Evolutionary conservation across 257 asterid genomes (phyloP), one percentile per base, ranked within the genome.

Genomic region (Scutellaria galericulata): DNA sequence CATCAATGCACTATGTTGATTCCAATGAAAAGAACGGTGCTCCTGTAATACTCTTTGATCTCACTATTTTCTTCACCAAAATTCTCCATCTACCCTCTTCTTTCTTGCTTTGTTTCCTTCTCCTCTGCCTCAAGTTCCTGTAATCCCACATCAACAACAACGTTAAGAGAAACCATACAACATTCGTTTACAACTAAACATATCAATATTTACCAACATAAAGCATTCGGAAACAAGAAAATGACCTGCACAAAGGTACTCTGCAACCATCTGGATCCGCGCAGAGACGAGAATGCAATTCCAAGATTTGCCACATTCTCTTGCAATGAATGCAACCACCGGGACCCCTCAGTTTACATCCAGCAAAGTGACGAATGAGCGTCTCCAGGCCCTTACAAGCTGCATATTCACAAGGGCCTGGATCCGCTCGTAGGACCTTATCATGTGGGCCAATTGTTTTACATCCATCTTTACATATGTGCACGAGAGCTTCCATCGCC

Each of bases 401-500:
- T 20, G 72, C 72, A 59, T 85, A 89, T 4, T 53, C 47, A 64
- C 98, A 93, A 5, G 97, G 95, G n/a, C 75, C 79, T 44, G 86
- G 75, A 48, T 85, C 86, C 5, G 75, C 75, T 64, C 58, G 81
- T 66, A 70, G 48, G 13, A 69, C 74, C 86, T 86, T 89, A 78
- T 90, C 89, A 1, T 75, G 86, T 18, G 97, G 96, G 14, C 97
- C 97, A 40, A 90, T 93, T 0, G 93, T 87, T 6, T 86, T 89
- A 75, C 98, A 93, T 2, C 98, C 98, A 3, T 93, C 96, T 78
- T 70, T 86, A 56, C 90, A 93, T 82, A 89, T 90, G 80, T 93
- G 98, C 45, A 93, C 93, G 5, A 90, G 83, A 13, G 96, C 96
- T 77, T 93, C 98, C 97, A 93, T 93, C 58, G 97, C 95, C 73